Evolutionary conservation across 768 basidiomycete genomes (phyloP), one percentile per base, ranked within the genome.

Genomic region (Tephrocybe sp.): DNA sequence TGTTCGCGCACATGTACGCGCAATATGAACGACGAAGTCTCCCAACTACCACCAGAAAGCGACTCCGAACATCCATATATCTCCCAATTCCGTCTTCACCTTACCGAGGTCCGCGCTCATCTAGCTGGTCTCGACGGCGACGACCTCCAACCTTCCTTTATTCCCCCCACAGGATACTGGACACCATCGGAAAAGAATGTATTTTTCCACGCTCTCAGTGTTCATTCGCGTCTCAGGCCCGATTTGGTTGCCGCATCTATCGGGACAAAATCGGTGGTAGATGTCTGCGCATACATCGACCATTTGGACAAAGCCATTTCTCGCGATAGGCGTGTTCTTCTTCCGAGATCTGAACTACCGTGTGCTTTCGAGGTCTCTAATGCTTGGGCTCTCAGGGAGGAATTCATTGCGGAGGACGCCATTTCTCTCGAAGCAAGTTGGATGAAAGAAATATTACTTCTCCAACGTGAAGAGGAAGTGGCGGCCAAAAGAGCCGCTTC

Each of bases 211-310:
- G 84, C 78, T 0, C 64, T 93, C 18, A 66, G 76, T 22, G 63
- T 82, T 1, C 69, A 87, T 64, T 92, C 90, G 16, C 77, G 86
- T 21, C 73, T 86, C 36, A 69, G 88, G 18, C 86, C 89, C 0
- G 91, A 93, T 64, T 75, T 92, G 40, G 85, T 94, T 42, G 82
- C 88, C 0, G 72, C 69, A 4, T 76, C 76, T 42, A 69, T 92
- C n/a, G 72, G 72, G 50, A 82, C 84, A 18, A 90, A 86, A 67
- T 79, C 72, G 12, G 71, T 78, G 8, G 65, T 77, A 42, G 88
- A 93, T 50, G 84, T 93, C 16, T 80, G 78, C 52, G 65, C 75
- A 22, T 92, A 90, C 59, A 65, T 93, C 53, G 72, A 80, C 27
- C 54, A 71, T 15, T 69, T 92, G 30, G 74, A 78, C 18, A 55